Evolutionary conservation across 139 green algal species (phyloP).

Genomic region (Chlamydomonas sp.): DNA sequence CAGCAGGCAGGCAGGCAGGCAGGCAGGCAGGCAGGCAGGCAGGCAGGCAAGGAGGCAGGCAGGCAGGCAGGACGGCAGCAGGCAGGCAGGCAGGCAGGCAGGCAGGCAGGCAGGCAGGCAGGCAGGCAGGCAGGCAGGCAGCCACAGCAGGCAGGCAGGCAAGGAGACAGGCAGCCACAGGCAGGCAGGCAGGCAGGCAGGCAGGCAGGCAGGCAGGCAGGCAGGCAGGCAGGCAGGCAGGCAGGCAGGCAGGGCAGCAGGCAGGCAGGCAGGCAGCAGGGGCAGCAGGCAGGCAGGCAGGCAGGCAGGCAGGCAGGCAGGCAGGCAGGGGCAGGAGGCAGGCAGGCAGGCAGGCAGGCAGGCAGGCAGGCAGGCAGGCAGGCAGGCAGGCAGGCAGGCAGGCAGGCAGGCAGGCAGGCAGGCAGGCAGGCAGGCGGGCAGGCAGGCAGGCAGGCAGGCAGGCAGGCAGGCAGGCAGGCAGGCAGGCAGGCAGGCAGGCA

Average conservation of each 20-base stretch:
- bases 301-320: not conserved
- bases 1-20: not conserved
- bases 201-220: not conserved
- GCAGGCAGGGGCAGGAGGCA: not conserved
- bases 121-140: constrained; percentile 1
- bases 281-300: not conserved
- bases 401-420: constrained; percentile 11
- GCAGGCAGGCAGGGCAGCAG: not conserved
- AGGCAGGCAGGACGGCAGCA: not conserved
- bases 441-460: constrained; percentile 14
- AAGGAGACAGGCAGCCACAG: no score
- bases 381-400: constrained; percentile 9
- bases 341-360: constrained; percentile 1
- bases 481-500: constrained; percentile 11
- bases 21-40: not conserved
- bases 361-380: constrained; percentile 5
- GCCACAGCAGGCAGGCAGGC: constrained; percentile 1
- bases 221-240: not conserved
- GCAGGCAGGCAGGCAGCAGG: not conserved
- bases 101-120: no score
- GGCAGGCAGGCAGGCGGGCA: no score
- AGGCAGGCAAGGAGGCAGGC: no score
- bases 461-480: constrained; percentile 16
- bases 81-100: not conserved
- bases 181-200: not conserved